phyloP scores from a whole-genome alignment of 768 basidiomycete species.

The Roridomyces roridus region DNA sequence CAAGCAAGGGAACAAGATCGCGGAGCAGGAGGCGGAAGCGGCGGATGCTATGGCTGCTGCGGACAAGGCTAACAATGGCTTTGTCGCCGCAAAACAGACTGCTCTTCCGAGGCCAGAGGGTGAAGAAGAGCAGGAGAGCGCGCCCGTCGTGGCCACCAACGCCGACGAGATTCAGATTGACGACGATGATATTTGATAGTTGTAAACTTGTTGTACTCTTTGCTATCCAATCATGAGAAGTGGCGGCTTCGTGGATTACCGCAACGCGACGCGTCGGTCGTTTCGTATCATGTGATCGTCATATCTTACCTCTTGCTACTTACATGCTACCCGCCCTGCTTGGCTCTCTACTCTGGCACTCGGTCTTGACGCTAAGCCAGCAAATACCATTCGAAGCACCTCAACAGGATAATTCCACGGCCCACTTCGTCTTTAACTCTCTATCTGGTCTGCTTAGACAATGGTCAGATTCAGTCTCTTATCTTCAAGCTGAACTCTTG shows the following conservation, averaged over 20 bases:
- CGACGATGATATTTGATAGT: constrained; percentile 68
- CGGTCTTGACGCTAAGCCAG: no score
- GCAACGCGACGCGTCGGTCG: no score
- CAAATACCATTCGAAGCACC: no score
- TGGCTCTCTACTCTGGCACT: no score
- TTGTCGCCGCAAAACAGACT: constrained; percentile 77
- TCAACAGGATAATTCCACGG: background rate
- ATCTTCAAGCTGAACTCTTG: background rate
- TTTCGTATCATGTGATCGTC: no score
- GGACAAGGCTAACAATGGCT: constrained; percentile 70
- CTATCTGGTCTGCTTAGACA: background rate
- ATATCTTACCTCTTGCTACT: no score
- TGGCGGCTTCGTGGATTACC: no score
- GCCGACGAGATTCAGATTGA: constrained; percentile 90
- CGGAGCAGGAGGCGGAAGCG: constrained; percentile 50
- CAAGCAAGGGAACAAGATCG: constrained; percentile 58
- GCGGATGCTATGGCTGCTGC: constrained; percentile 89
- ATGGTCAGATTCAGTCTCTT: background rate
- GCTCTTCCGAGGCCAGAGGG: constrained; percentile 45
- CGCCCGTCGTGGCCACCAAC: constrained; percentile 52
- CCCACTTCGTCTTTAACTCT: constrained; percentile 2
- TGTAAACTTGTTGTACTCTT: constrained; percentile 26
- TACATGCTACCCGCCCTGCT: no score
- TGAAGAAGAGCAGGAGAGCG: constrained; percentile 37
- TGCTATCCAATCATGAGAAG: no score